Evolutionary conservation across 2,329 filamentous ascomycete genomes (phyloP), one percentile per base, ranked within the genome.

Genomic region (Colletotrichum orbiculare): DNA sequence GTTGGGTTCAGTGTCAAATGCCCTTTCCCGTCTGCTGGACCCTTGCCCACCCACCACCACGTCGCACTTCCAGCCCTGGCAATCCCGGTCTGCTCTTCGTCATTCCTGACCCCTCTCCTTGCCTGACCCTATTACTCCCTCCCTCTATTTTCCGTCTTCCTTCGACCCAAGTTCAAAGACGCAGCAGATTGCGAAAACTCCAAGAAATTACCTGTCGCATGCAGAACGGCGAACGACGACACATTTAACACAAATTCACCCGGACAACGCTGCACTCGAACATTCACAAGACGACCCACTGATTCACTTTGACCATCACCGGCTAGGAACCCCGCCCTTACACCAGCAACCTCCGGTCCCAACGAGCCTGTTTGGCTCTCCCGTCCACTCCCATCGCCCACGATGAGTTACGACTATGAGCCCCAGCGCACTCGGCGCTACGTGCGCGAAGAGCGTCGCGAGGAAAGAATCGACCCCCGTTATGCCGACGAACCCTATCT

Each of bases 401-500:
- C 37, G 43, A 69, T 69, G 67, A 79, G 80, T 70, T 87, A 88
- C 81, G 85, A 87, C 72, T 86, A 87, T 72, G 85, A 87, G 48
- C 77, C 75, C 34, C 46, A 72, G 56, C 74, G 79, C 71, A 72
- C 79, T 78, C 78, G 82, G 67, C 82, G 82, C 67, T 82, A 86
- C 72, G 81, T 85, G 74, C 82, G 84, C 59, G 85, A 86, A 67
- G 84, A 86, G 64, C 81, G 82, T 41, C 80, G 83, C 52, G 81
- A 84, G 48, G 81, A 84, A 52, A 77, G 79, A 46, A 50, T 66
- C 25, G 83, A 86, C 43, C 78, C 83, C 64, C 84, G 85, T 69
- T 86, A 85, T 69, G 77, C 82, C 66, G 86, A 89, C 15, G 85
- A 87, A 47, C 79, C 77, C 38, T 82, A 83, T 69, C 74, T 81